Evolutionary conservation across 2,329 filamentous ascomycete genomes (phyloP).

Genomic region (Domatiomyces catenatus): DNA sequence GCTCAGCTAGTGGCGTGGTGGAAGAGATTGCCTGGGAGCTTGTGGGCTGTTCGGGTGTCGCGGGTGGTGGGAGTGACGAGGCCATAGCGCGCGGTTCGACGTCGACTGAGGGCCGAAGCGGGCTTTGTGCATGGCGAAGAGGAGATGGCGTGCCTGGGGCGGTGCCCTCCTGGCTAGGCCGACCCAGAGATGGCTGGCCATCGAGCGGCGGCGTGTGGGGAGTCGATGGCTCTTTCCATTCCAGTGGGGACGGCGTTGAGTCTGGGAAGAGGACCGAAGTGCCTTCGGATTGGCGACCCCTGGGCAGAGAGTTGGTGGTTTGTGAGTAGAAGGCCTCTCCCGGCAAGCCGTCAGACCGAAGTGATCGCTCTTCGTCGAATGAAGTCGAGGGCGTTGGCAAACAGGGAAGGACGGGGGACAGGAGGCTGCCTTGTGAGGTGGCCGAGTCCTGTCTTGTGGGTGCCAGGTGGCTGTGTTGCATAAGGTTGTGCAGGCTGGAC

Average conservation of each 20-base stretch:
- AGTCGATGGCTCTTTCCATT: slow-evolving; percentile 46
- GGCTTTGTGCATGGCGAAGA: slow-evolving; percentile 5
- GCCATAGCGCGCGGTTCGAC: not conserved
- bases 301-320: slow-evolving; percentile 66
- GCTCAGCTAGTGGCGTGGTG: slow-evolving; percentile 10
- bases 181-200: slow-evolving; percentile 1
- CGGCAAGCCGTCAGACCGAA: slow-evolving; percentile 8
- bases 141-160: slow-evolving; percentile 5
- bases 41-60: not conserved
- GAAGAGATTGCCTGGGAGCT: slow-evolving; percentile 9
- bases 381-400: slow-evolving; percentile 5
- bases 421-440: not conserved
- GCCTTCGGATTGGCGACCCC: slow-evolving; percentile 58
- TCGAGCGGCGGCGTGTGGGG: slow-evolving; percentile 24
- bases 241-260: slow-evolving; percentile 39
- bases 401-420: not conserved
- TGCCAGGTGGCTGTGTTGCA: slow-evolving; percentile 5
- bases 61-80: not conserved
- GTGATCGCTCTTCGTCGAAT: slow-evolving; percentile 13
- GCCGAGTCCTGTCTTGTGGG: not conserved
- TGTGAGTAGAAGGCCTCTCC: slow-evolving; percentile 59
- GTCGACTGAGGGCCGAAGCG: not conserved
- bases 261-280: slow-evolving; percentile 46
- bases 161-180: slow-evolving; percentile 4
- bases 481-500: slow-evolving; percentile 30